Conservation (phyloP, 495 filamentous ascomycete species). For the Sporormia fimetaria region DNA sequence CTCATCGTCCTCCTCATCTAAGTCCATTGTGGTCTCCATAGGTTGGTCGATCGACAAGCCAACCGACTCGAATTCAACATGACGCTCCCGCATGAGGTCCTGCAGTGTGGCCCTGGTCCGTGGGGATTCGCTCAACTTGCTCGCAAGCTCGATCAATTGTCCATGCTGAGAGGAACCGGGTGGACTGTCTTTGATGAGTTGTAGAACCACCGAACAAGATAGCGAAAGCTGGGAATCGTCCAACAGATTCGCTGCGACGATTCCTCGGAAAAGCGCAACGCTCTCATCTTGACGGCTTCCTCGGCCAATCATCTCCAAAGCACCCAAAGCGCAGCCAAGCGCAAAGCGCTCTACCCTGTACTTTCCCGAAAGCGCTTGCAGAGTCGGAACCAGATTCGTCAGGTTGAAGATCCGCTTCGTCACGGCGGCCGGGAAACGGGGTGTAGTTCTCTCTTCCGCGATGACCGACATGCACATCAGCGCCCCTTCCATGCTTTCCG, state of each 20-base stretch:
- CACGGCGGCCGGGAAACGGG: slow-evolving; percentile 50
- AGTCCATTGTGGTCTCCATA: background rate
- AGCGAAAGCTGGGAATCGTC: slow-evolving; percentile 48
- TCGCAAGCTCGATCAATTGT: slow-evolving; percentile 10
- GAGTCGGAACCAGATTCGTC: slow-evolving; percentile 42
- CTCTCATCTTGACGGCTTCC: slow-evolving; percentile 3
- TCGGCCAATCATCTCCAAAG: slow-evolving; percentile 34
- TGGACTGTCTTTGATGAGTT: background rate
- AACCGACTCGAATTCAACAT: slow-evolving; percentile 8
- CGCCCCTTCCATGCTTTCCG: slow-evolving; percentile 58
- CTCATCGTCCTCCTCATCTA: slow-evolving; percentile 6
- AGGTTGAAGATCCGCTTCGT: slow-evolving; percentile 53
- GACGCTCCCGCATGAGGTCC: slow-evolving; percentile 4
- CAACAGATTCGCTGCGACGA: slow-evolving; percentile 51
- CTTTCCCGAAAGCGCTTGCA: slow-evolving; percentile 51
- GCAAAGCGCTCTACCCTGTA: slow-evolving; percentile 62
- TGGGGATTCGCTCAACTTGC: slow-evolving; percentile 11
- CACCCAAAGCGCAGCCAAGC: slow-evolving; percentile 57
- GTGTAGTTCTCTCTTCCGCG: slow-evolving; percentile 53
- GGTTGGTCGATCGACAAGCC: slow-evolving; percentile 5
- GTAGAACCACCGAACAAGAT: slow-evolving; percentile 37
- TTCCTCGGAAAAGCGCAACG: slow-evolving; percentile 40
- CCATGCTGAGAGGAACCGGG: slow-evolving; percentile 4
- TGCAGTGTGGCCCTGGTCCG: background rate
- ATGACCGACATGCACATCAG: slow-evolving; percentile 70